These are phyloP conservation scores for Fraxinus velutina DNA, from an alignment of 305 asterid species.

Conservation along the genomic window DNA sequence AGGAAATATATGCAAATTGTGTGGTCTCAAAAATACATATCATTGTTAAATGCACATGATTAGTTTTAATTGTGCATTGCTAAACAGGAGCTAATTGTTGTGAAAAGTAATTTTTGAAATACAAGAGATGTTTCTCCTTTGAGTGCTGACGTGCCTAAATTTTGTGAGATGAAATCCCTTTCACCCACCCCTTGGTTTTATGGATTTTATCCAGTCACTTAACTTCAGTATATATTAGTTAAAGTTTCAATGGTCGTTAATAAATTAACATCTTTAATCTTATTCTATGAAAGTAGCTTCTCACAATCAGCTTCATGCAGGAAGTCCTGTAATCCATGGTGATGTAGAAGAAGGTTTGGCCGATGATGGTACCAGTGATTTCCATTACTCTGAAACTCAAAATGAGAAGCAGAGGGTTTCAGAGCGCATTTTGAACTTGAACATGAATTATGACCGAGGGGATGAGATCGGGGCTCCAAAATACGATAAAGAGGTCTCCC, in stretches of 20 bases:
- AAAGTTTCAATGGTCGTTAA: background rate
- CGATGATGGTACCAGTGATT: constrained; percentile 53
- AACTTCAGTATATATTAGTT: background rate
- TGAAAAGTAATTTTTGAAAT: background rate
- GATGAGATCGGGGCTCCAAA: constrained; percentile 69
- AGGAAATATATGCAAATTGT: background rate
- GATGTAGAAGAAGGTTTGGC: constrained; percentile 65
- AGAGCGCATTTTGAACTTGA: constrained; percentile 94
- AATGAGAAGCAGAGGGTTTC: constrained; percentile 73
- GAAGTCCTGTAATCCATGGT: constrained; percentile 88
- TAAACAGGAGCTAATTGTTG: background rate
- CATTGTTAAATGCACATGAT: background rate
- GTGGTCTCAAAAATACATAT: background rate
- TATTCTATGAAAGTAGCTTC: constrained; percentile 22
- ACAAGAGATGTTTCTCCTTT: background rate
- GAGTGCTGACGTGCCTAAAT: background rate
- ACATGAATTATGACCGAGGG: constrained; percentile 65
- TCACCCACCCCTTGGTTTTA: background rate
- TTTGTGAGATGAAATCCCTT: background rate
- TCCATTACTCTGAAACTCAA: constrained; percentile 56
- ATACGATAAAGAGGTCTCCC: constrained; percentile 89
- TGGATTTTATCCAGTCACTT: background rate
- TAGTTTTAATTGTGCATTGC: background rate
- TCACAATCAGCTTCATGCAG: constrained; percentile 33
- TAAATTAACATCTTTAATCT: background rate